Evolutionary conservation across 2,329 filamentous ascomycete species (phyloP).

Genomic region (Verticillium albo-atrum): DNA sequence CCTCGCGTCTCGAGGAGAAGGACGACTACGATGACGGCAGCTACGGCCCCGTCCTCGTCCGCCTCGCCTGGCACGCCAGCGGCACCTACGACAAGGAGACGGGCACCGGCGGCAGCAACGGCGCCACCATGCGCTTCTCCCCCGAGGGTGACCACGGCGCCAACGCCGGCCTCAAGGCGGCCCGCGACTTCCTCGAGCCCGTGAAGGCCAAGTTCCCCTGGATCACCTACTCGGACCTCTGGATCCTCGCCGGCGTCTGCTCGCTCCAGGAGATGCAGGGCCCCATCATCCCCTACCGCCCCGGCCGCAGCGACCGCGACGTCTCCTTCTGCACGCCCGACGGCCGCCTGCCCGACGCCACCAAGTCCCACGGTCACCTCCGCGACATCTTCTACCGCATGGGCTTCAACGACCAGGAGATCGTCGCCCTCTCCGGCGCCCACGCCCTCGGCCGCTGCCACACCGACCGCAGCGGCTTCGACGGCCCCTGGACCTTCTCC

Average conservation of each 20-base stretch:
- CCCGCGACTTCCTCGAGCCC: constrained; percentile 89
- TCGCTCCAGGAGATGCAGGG: constrained; percentile 96
- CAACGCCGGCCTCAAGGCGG: constrained; percentile 83
- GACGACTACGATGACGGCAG: constrained; percentile 96
- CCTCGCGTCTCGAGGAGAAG: constrained; percentile 74
- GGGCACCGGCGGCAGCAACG: constrained; percentile 87
- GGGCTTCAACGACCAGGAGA: constrained; percentile 97
- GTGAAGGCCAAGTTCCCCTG: constrained; percentile 89
- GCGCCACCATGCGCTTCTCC: constrained; percentile 92
- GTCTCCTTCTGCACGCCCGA: constrained; percentile 85
- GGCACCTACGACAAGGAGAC: constrained; percentile 90
- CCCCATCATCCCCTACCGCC: constrained; percentile 80
- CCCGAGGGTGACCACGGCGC: constrained; percentile 88
- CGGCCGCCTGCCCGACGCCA: constrained; percentile 77
- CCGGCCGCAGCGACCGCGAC: constrained; percentile 78
- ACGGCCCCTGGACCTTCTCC: constrained; percentile 89
- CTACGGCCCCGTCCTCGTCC: constrained; percentile 86
- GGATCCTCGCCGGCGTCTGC: constrained; percentile 82
- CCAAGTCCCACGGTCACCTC: constrained; percentile 75
- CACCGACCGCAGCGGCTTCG: constrained; percentile 79
- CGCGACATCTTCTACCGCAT: constrained; percentile 92
- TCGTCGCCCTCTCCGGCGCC: constrained; percentile 82
- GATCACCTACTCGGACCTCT: constrained; percentile 95
- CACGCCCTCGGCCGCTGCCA: constrained; percentile 90
- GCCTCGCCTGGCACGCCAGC: constrained; percentile 90